Evolutionary conservation across 2,329 filamentous ascomycete species (phyloP).

Genomic region (Diaporthe caulivora): DNA sequence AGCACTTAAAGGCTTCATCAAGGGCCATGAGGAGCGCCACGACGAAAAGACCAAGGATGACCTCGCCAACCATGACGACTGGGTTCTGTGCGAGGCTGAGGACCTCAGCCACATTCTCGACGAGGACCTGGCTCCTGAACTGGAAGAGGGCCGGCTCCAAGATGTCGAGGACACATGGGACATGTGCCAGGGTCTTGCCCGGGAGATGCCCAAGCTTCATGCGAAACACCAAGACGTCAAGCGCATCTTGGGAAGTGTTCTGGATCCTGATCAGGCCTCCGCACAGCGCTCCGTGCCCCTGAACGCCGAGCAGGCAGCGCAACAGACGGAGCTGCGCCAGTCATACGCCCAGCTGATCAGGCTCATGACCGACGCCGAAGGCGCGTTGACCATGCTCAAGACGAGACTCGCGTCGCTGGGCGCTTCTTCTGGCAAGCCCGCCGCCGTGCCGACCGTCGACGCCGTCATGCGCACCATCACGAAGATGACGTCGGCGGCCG

Average conservation of each 20-base stretch:
- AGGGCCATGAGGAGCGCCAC: conserved; percentile 72
- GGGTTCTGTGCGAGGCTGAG: conserved; percentile 81
- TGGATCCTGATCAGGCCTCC: conserved; percentile 76
- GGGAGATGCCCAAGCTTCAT: conserved; percentile 78
- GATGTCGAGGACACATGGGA: conserved; percentile 77
- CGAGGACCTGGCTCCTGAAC: conserved; percentile 70
- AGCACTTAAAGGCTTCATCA: conserved; percentile 74
- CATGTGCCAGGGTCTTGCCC: conserved; percentile 74
- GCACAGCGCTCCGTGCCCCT: conserved; percentile 78
- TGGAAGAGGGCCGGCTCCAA: conserved; percentile 77
- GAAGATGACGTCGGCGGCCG: conserved; percentile 93
- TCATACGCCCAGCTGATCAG: conserved; percentile 81
- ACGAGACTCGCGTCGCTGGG: conserved; percentile 77
- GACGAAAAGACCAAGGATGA: conserved; percentile 73
- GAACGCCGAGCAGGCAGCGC: conserved; percentile 84
- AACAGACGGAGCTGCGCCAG: conserved; percentile 85
- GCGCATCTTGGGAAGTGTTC: conserved; percentile 77
- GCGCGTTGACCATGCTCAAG: conserved; percentile 82
- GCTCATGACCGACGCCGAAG: conserved; percentile 82
- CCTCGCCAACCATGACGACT: conserved; percentile 76
- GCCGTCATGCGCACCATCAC: conserved; percentile 90
- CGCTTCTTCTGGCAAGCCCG: conserved; percentile 59
- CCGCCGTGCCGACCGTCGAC: conserved; percentile 84
- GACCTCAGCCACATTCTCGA: conserved; percentile 76
- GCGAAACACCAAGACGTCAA: conserved; percentile 83